Conservation (phyloP, 2,329 filamentous ascomycete genomes). For the Coniochaeta sp. region DNA sequence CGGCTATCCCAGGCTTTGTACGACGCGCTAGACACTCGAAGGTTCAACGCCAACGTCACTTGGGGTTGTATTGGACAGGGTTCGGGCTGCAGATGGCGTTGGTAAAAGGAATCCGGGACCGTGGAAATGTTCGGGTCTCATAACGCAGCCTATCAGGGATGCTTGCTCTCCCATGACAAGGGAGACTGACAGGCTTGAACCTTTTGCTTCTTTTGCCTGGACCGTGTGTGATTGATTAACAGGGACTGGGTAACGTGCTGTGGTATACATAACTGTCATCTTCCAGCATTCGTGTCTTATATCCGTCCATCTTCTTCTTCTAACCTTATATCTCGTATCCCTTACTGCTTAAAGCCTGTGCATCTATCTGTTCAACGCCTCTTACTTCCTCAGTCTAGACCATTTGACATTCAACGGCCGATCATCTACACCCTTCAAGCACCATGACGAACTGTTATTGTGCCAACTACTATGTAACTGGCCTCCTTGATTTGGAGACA, state of each 20-base stretch:
- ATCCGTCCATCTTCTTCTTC: not conserved
- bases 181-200: not conserved
- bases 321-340: not conserved
- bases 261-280: not conserved
- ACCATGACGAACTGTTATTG: conserved; percentile 20
- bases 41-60: too few relatives aligned
- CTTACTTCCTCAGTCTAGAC: not conserved
- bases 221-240: not conserved
- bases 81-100: not conserved
- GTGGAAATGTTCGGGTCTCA: not conserved
- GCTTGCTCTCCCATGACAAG: not conserved
- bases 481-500: not conserved
- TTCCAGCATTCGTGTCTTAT: not conserved
- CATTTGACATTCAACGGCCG: not conserved
- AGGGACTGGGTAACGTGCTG: not conserved
- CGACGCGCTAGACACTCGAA: not conserved
- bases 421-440: too few relatives aligned
- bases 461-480: conserved; percentile 27
- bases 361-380: not conserved
- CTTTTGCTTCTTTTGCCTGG: not conserved
- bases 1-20: not conserved
- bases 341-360: not conserved
- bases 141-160: not conserved
- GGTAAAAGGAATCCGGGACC: not conserved
- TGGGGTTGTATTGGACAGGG: not conserved